A percentile compares a stretch with the other conserved stretches of the same genome.
Evolutionary conservation across 192 early-diverging fungal genomes (phyloP).

Genomic region (Phlyctochytrium arcticum): DNA sequence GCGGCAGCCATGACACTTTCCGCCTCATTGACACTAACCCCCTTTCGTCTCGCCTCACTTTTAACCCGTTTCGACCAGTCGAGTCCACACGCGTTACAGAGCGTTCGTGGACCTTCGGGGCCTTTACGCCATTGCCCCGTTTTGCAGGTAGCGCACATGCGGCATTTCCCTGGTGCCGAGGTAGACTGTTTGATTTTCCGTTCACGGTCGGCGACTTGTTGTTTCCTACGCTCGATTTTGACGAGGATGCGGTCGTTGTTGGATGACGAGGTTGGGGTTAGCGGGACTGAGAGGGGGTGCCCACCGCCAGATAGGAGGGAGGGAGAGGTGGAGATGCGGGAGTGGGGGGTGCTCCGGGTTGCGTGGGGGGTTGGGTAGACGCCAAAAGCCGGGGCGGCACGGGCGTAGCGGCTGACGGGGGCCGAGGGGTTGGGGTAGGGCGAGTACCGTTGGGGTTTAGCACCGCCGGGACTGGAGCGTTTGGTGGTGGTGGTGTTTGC

Average conservation of each 20-base stretch:
- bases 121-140: constrained; percentile 22
- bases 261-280: neutral
- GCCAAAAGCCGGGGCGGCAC: too few relatives aligned
- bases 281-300: neutral
- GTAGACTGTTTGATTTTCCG: neutral
- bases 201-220: neutral
- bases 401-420: neutral
- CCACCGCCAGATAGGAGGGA: neutral
- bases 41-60: neutral
- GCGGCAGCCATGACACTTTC: neutral
- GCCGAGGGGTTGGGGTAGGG: neutral
- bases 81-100: constrained; percentile 21
- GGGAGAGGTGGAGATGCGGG: neutral
- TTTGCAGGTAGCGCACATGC: constrained; percentile 16
- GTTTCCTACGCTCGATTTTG: neutral
- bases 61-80: constrained; percentile 6
- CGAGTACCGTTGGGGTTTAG: too few relatives aligned
- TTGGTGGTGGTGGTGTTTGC: too few relatives aligned
- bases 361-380: neutral
- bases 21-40: neutral
- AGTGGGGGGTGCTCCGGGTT: neutral
- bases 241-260: neutral
- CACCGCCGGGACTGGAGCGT: too few relatives aligned
- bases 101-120: constrained; percentile 17
- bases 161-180: constrained; percentile 5